Percentiles rank a stretch among this genome's conserved stretches.
phyloP scores from a whole-genome alignment of 768 basidiomycete genomes.

The Exidia glandulosa region DNA sequence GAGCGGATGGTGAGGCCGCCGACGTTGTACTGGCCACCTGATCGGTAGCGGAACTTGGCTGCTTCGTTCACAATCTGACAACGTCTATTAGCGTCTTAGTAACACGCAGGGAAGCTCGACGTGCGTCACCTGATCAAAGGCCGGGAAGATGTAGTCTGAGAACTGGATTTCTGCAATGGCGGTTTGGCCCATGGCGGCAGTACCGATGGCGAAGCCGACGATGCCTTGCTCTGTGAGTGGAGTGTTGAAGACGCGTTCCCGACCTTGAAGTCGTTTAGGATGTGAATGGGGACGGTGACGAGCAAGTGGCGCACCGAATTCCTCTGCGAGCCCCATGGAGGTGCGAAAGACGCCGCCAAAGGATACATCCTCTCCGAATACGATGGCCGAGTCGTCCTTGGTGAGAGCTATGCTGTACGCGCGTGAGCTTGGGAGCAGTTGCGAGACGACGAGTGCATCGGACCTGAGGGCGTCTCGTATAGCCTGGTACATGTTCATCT shows the following conservation, averaged over 20 bases:
- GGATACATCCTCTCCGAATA: constrained; percentile 87
- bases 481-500: constrained; percentile 94
- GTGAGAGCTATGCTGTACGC: constrained; percentile 57
- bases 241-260: constrained; percentile 91
- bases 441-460: constrained; percentile 3
- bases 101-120: neutral
- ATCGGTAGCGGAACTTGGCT: constrained; percentile 85
- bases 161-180: constrained; percentile 89
- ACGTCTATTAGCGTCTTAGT: neutral
- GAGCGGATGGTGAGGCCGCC: constrained; percentile 74
- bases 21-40: constrained; percentile 73
- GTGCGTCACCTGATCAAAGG: constrained; percentile 79
- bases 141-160: constrained; percentile 84
- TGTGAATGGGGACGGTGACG: neutral
- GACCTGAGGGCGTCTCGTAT: constrained; percentile 84
- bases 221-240: constrained; percentile 90
- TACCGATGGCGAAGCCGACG: constrained; percentile 86
- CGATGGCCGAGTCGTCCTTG: constrained; percentile 78
- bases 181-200: constrained; percentile 88
- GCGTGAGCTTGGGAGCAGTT: neutral
- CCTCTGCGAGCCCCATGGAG: constrained; percentile 87
- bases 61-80: constrained; percentile 84
- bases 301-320: constrained; percentile 54
- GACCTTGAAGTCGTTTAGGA: constrained; percentile 35
- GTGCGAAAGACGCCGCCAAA: constrained; percentile 94